Conservation (phyloP, 768 basidiomycete genomes). For the Flagelloscypha sp. region DNA sequence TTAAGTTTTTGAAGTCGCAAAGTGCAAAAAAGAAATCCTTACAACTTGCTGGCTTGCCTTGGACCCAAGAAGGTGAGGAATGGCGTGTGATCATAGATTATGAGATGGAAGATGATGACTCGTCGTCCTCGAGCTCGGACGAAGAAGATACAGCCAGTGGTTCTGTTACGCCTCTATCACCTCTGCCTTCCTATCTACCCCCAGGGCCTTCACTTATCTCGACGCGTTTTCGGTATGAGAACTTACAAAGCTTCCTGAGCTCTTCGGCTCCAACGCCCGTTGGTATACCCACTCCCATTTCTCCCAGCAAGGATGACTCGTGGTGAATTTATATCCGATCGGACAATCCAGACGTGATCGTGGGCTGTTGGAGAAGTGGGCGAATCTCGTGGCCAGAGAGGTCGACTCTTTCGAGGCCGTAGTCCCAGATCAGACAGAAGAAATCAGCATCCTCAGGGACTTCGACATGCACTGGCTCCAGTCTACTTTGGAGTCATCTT, state of each 20-base stretch:
- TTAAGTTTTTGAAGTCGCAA: no score
- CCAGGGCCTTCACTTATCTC: conserved; percentile 60
- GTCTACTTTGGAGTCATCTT: conserved; percentile 20
- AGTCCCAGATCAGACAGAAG: conserved; percentile 4
- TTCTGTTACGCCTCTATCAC: conserved; percentile 52
- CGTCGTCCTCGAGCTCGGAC: no score
- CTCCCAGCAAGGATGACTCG: conserved; percentile 62
- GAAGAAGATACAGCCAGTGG: no score
- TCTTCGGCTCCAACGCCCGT: conserved; percentile 28
- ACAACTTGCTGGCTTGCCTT: no score
- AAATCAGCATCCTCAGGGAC: not conserved
- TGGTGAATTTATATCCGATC: no score
- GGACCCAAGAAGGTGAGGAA: no score
- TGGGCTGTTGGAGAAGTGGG: conserved; percentile 61
- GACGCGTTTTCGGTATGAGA: conserved; percentile 57
- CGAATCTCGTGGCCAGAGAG: conserved; percentile 54
- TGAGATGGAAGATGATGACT: no score
- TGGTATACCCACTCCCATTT: conserved; percentile 78
- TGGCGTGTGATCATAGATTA: no score
- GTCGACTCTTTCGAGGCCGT: conserved; percentile 28
- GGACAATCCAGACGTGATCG: no score
- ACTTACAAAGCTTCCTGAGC: conserved; percentile 25
- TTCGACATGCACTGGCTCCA: conserved; percentile 14
- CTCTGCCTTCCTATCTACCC: conserved; percentile 64
- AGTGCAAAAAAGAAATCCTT: no score